Evolutionary conservation across 164 flowering plant species (phyloP), one percentile per base, ranked within the genome.

Genomic region (Umbilicus rupestris): DNA sequence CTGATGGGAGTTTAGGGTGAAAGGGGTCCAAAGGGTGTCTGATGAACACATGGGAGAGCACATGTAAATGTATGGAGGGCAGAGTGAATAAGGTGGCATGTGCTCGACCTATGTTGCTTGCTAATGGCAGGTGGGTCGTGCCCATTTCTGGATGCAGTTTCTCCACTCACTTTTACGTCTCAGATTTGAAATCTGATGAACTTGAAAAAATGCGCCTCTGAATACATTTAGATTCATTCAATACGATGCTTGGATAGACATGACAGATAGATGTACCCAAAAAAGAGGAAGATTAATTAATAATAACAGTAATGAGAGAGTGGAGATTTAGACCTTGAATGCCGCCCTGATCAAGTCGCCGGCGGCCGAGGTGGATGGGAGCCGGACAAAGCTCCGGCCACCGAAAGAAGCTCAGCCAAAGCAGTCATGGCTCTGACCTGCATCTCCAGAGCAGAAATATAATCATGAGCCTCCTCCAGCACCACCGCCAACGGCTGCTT

Each of bases 361-460:
- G 37, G 19, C n/a, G 11, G 20, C 7, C 24, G 7, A 22, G 30
- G 28, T 22, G 58, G 58, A 24, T 8, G 58, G 24, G 58, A 52
- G 58, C 30, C 30, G 7, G 58, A 24, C 12, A 52, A 17, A 3
- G 58, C 58, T 52, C 58, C 30, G 15, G 30, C 58, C 14, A 20
- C 22, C 45, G 87, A 78, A 58, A 85, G 82, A 0, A 81, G 78
- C 58, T 82, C 77, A 35, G 80, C 72, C 35, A 89, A 72, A 41
- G 84, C 80, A 16, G 74, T 76, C 96, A 89, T 84, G 73, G 87
- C 83, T 55, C 82, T 73, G 29, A 89, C 77, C 70, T 89, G 96
- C 92, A 89, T 89, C 85, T 87, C 85, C 66, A 85, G 69, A 39
- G 96, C 96, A 3, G 88, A 76, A 20, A 89, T 87, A 64, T 87